Conservation (phyloP, 306 rosid genomes). For the Ormosia emarginata region DNA sequence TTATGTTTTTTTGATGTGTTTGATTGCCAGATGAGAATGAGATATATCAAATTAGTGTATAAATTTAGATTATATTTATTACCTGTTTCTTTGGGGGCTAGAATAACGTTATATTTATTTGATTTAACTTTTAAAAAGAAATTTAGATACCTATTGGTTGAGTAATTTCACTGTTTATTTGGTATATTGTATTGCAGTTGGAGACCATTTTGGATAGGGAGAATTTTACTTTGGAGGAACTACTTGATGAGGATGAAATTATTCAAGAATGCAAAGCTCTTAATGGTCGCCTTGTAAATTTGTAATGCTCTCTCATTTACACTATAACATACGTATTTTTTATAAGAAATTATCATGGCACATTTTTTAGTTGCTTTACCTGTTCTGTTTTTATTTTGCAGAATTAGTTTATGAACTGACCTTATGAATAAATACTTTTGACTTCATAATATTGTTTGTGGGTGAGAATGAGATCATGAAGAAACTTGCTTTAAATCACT, state of each 20-base stretch:
- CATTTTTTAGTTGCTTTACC: slow-evolving; percentile 4
- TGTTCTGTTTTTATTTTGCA: neutral
- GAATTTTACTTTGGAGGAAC: slow-evolving; percentile 81
- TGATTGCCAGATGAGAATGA: neutral
- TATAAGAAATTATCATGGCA: neutral
- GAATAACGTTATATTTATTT: neutral
- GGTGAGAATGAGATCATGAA: slow-evolving; percentile 7
- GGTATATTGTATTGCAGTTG: slow-evolving; percentile 59
- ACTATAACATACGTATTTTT: neutral
- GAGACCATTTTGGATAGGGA: slow-evolving; percentile 97
- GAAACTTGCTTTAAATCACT: slow-evolving; percentile 5
- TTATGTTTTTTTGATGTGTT: neutral
- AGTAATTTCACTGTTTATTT: neutral
- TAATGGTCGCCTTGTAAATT: slow-evolving; percentile 92
- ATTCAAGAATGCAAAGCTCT: slow-evolving; percentile 99
- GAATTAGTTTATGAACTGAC: neutral
- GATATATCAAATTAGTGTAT: neutral
- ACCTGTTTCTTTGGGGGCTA: neutral
- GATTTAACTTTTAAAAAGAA: neutral
- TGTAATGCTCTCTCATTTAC: slow-evolving; percentile 56
- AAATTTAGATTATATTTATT: neutral
- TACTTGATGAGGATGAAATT: slow-evolving; percentile 96
- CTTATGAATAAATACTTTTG: slow-evolving; percentile 14
- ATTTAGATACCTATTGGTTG: neutral
- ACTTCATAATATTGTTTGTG: neutral